Base-by-base conservation (phyloP, 441 rosid genomes). In the Flueggea neowawraea region DNA sequence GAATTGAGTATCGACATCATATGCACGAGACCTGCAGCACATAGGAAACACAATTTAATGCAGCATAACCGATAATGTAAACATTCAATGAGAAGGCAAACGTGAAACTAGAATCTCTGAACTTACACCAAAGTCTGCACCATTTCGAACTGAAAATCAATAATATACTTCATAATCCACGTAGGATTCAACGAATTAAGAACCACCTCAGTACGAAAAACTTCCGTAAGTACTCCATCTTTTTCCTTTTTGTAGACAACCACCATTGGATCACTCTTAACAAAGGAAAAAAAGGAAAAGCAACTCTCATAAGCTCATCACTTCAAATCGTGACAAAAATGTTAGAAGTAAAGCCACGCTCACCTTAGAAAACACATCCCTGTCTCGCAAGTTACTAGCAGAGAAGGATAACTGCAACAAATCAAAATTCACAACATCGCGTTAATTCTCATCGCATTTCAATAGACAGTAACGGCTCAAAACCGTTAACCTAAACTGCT, bases 191-290 rank as follows among this genome's bases (percentile, higher is more conserved):
- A 76, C 57, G 97, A 88, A 81, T 90, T 90, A 64, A 77, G 80
- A 74, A 94, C 76, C 57, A 90, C 96, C 80, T 94, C 98, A 53
- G 88, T 81, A 36, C 97, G 91, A 60, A 76, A 83, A 60, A 76
- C 77, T 73, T 94, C 98, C 14, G 73, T 58, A 56, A 78, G 69
- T 60, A 73, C 16, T 65, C 96, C 97, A 71, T 94, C 96, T 75
- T 76, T 82, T 74, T 73, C 87, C 77, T 79, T 87, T 6, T 67
- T 75, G 71, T 82, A 85, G 68, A 77, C 81, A 68, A 89, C 91
- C 71, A 90, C 65, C 96, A 90, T 79, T n/a, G 98, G 93, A 80
- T 94, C 97, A 68, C 98, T 94, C 98, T 94, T 73, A 66, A 76
- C 73, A 71, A 75, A 72, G 67, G 57, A 65, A 62, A 77, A 77